Conservation (phyloP, 108 stramenopile species). For the Cyclostephanos invisitatus region DNA sequence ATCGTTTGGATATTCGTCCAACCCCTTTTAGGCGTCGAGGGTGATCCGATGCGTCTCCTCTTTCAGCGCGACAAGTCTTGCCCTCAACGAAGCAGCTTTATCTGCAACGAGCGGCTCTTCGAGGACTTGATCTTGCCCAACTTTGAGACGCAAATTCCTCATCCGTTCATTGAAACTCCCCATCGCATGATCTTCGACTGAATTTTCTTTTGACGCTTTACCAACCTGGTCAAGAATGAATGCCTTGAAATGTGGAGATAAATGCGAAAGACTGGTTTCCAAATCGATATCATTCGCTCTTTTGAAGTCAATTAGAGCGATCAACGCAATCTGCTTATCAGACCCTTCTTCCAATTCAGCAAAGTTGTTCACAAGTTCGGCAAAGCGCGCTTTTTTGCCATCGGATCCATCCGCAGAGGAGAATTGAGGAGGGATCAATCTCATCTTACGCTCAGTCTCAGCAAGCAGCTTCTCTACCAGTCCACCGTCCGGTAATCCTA, state of each 20-base stretch:
- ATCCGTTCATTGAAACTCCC: slow-evolving; percentile 12
- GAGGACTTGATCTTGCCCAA: slow-evolving; percentile 2
- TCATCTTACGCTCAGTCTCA: slow-evolving; percentile 25
- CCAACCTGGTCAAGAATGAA: slow-evolving; percentile 59
- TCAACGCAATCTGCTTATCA: slow-evolving; percentile 59
- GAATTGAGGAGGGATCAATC: slow-evolving; percentile 2
- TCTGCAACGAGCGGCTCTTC: slow-evolving; percentile 1
- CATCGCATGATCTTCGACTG: background rate
- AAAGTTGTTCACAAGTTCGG: slow-evolving; percentile 64
- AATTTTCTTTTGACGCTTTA: slow-evolving; percentile 10
- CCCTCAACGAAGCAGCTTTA: slow-evolving; percentile 13
- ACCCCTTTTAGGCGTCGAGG: too few relatives aligned
- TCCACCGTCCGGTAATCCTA: slow-evolving; percentile 22
- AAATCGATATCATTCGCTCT: slow-evolving; percentile 55
- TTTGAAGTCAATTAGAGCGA: slow-evolving; percentile 56
- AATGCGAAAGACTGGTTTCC: slow-evolving; percentile 58
- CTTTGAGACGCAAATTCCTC: slow-evolving; percentile 9
- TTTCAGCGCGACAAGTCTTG: too few relatives aligned
- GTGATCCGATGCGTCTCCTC: too few relatives aligned
- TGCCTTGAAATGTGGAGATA: slow-evolving; percentile 62
- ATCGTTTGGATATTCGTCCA: too few relatives aligned
- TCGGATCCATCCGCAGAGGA: background rate
- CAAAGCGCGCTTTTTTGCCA: slow-evolving; percentile 24
- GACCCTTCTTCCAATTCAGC: slow-evolving; percentile 54
- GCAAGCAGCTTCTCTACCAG: slow-evolving; percentile 12